Evolutionary conservation across 225 moss, liverwort and hornwort species (phyloP).

Genomic region (Physcomitrellopsis africana): DNA sequence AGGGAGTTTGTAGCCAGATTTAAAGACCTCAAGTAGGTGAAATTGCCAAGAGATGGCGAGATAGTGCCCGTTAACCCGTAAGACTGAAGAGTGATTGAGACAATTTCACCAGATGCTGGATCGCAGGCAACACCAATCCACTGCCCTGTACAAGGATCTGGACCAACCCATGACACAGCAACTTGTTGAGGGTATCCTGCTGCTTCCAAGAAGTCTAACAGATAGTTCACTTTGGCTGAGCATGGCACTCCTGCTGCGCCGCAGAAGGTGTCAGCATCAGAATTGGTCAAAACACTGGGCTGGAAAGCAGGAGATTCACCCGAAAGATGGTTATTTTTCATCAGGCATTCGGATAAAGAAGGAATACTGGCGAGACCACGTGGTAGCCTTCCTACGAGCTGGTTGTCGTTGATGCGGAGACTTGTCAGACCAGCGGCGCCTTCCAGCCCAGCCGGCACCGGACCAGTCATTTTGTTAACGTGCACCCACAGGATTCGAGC

Average conservation of each 20-base stretch:
- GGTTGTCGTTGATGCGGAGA: constrained; percentile 38
- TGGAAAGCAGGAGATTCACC: constrained; percentile 41
- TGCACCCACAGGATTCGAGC: constrained; percentile 30
- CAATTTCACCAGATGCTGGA: constrained; percentile 30
- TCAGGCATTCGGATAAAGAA: constrained; percentile 6
- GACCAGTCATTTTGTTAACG: constrained; percentile 31
- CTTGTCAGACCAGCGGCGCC: constrained; percentile 28
- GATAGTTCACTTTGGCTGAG: constrained; percentile 42
- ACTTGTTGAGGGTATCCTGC: constrained; percentile 55
- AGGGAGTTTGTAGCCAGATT: constrained; percentile 50
- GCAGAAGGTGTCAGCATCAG: constrained; percentile 43
- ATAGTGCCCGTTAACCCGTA: constrained; percentile 51
- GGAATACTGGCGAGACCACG: constrained; percentile 13
- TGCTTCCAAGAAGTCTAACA: constrained; percentile 59
- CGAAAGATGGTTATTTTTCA: constrained; percentile 25
- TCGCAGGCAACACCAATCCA: constrained; percentile 68
- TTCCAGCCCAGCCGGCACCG: constrained; percentile 23
- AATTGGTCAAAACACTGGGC: not conserved
- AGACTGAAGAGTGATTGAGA: constrained; percentile 37
- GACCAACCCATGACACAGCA: constrained; percentile 59
- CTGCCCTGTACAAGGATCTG: constrained; percentile 47
- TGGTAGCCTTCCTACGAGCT: constrained; percentile 32
- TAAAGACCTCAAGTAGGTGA: constrained; percentile 52
- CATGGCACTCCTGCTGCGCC: constrained; percentile 47
- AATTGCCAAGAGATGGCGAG: constrained; percentile 52